phyloP scores from a whole-genome alignment of 805 yeast genomes.

The Spathaspora arborariae region DNA sequence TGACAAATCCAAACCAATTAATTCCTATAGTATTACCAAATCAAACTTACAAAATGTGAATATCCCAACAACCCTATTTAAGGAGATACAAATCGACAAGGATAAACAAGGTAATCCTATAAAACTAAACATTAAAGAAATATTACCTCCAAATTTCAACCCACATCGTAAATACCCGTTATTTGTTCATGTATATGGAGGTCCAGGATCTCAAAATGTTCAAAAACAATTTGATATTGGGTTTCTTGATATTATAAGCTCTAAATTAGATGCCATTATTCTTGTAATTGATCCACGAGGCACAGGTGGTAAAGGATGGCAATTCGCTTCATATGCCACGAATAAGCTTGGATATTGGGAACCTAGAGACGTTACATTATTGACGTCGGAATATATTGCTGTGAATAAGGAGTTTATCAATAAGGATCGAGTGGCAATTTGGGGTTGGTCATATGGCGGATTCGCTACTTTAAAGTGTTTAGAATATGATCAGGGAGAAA shows the following conservation, averaged over 20 bases:
- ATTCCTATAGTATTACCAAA: constrained; percentile 14
- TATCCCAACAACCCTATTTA: constrained; percentile 48
- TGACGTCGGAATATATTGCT: constrained; percentile 47
- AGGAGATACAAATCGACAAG: constrained; percentile 24
- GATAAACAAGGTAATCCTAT: constrained; percentile 27
- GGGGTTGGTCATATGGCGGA: constrained; percentile 99
- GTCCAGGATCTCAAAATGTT: constrained; percentile 72
- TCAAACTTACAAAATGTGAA: constrained; percentile 30
- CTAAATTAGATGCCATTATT: constrained; percentile 57
- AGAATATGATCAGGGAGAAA: constrained; percentile 71
- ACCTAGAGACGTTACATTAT: constrained; percentile 59
- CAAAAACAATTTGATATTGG: constrained; percentile 44
- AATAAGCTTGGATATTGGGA: constrained; percentile 70
- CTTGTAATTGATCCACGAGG: constrained; percentile 77
- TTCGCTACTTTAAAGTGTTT: constrained; percentile 85
- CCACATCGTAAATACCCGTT: constrained; percentile 52
- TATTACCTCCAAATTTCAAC: constrained; percentile 56
- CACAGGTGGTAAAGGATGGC: constrained; percentile 78
- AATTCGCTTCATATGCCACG: constrained; percentile 52
- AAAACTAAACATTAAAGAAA: constrained; percentile 52
- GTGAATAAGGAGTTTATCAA: constrained; percentile 48
- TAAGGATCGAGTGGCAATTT: constrained; percentile 65
- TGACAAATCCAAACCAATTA: constrained; percentile 11
- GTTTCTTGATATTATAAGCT: constrained; percentile 57
- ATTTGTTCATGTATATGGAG: constrained; percentile 70